A percentile compares a stretch with the other conserved stretches of the same genome.
phyloP scores from a whole-genome alignment of 2,329 filamentous ascomycete genomes.

The Rutstroemia sp. region DNA sequence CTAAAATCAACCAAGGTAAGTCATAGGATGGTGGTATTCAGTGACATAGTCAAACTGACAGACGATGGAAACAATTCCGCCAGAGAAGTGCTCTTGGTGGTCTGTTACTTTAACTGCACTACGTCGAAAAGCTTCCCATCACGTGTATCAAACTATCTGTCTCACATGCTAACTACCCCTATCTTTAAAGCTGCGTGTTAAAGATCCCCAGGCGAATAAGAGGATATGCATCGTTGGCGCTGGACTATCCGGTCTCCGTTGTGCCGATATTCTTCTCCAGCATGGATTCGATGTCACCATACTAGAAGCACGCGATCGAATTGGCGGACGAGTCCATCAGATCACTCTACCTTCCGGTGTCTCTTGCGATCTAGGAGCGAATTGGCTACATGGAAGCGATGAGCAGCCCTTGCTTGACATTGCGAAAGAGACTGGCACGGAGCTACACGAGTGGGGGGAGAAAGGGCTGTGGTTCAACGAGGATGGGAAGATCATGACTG shows the following conservation, averaged over 20 bases:
- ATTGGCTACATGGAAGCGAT: slow-evolving; percentile 30
- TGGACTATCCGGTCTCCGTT: slow-evolving; percentile 48
- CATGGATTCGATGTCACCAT: slow-evolving; percentile 48
- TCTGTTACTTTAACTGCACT: no score
- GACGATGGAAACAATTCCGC: no score
- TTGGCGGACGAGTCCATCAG: slow-evolving; percentile 39
- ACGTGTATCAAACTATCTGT: no score
- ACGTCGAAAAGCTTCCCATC: no score
- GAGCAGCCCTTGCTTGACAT: slow-evolving; percentile 45
- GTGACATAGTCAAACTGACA: no score
- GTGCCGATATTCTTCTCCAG: slow-evolving; percentile 46
- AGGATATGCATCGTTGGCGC: slow-evolving; percentile 43
- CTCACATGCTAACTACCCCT: neutral
- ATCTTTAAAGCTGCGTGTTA: neutral
- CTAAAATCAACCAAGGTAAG: neutral
- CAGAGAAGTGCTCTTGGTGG: no score
- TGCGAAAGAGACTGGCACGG: slow-evolving; percentile 41
- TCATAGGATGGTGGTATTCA: neutral
- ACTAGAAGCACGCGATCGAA: slow-evolving; percentile 46
- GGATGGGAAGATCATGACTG: slow-evolving; percentile 33
- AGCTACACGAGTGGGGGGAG: slow-evolving; percentile 40
- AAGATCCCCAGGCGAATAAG: neutral
- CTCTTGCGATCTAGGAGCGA: slow-evolving; percentile 23
- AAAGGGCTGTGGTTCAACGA: slow-evolving; percentile 35
- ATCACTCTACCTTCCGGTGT: slow-evolving; percentile 20